Base-by-base conservation (phyloP, 192 early-diverging fungal species). In the Chytriomyces confervae region DNA sequence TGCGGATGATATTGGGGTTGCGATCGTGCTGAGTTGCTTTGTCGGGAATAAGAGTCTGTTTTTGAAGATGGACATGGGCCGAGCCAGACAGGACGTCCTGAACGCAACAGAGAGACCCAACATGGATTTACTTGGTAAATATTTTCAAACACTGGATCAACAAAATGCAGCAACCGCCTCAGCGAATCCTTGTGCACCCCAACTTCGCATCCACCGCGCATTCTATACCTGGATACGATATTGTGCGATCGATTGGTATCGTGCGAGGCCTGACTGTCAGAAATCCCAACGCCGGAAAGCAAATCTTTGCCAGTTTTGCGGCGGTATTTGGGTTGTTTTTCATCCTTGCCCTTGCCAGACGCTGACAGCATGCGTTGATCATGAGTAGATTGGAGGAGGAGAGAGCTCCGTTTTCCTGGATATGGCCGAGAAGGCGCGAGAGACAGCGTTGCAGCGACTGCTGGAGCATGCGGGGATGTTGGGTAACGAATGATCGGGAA, bases 401-500 rank as follows among this genome's bases (percentile, higher is more conserved):
- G 72, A 73, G 10, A 36, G 16, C 72, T 24, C n/a, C 6, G 51
- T 73, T 13, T 73, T 60, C 50, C 7, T 73, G 57, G 72, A 73
- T 1, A 73, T 62, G 72, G 72, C 72, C 1, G 72, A 73, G 4
- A 73, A 73, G 61, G 50, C 72, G 20, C 8, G 72, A 36, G 72
- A 73, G 51, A 62, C 72, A 11, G 72, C 72, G 20, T n/a, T 73
- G 50, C 20, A 60, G 23, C 50, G 72, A 18, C 18, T 73, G 72
- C 4, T 73, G 50, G 57, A 73, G 50, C 72, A 73, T 13, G 72
- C 72, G 9, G 72, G 48, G 16, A 13, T 11, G 16, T n/a, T 64
- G 36, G 72, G 72, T 57, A 2, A 57, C 20, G 53, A 57, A 20
- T 13, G 53, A n/a, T 20, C 16, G 53, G 53, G 53, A 0, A 36